Conservation (phyloP, 1,139 yeast genomes). For the Geotrichum aggregatum region DNA sequence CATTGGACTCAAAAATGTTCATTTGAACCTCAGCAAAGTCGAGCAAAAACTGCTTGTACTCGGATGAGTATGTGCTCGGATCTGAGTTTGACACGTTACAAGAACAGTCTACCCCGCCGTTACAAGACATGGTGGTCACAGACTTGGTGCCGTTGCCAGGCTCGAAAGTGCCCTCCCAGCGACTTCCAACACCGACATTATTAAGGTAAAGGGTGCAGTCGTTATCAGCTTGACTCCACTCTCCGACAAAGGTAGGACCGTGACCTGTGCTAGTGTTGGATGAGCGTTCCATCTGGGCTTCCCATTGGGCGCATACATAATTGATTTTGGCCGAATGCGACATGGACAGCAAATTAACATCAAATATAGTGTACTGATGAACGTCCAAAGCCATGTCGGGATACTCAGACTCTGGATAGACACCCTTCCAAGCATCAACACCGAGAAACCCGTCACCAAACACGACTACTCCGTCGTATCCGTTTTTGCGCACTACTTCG, state of each 20-base stretch:
- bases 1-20: slow-evolving; percentile 35
- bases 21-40: slow-evolving; percentile 38
- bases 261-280: slow-evolving; percentile 52
- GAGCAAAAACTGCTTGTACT: slow-evolving; percentile 33
- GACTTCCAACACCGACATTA: slow-evolving; percentile 82
- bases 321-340: slow-evolving; percentile 44
- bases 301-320: slow-evolving; percentile 44
- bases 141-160: slow-evolving; percentile 25
- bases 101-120: slow-evolving; percentile 32
- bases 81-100: slow-evolving; percentile 32
- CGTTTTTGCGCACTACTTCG: slow-evolving; percentile 31
- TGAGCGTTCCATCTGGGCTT: slow-evolving; percentile 49
- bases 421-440: slow-evolving; percentile 35
- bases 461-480: slow-evolving; percentile 33
- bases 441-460: slow-evolving; percentile 40
- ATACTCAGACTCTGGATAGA: slow-evolving; percentile 49
- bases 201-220: slow-evolving; percentile 86
- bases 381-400: slow-evolving; percentile 62
- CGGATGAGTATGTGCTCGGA: slow-evolving; percentile 31
- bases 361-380: slow-evolving; percentile 63
- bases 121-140: slow-evolving; percentile 32
- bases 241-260: slow-evolving; percentile 69
- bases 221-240: slow-evolving; percentile 89
- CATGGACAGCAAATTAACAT: slow-evolving; percentile 53
- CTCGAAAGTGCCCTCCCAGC: slow-evolving; percentile 58